Conservation (phyloP, 495 filamentous ascomycete genomes). For the Neurospora sp. region DNA sequence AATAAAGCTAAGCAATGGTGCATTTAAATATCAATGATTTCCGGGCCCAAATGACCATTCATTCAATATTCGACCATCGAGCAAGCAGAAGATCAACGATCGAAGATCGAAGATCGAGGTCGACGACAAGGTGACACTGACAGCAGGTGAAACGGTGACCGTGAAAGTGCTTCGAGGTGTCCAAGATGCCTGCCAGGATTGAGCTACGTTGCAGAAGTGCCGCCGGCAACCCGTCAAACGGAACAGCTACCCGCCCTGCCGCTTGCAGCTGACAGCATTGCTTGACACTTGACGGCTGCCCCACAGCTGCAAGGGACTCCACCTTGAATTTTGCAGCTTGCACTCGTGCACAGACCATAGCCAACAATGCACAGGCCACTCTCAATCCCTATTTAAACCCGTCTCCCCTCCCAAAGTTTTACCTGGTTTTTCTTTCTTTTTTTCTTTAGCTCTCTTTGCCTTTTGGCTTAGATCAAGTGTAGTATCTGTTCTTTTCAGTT, state of each 20-base stretch:
- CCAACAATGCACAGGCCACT: too few species aligned
- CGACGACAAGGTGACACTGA: neutral
- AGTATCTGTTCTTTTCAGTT: conserved; percentile 99
- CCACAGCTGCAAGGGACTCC: neutral
- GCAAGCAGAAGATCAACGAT: neutral
- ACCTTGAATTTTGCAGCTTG: neutral
- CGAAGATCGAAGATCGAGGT: neutral
- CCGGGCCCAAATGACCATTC: neutral
- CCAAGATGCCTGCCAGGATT: neutral
- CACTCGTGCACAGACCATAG: conserved; percentile 11
- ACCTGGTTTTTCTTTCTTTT: conserved; percentile 12
- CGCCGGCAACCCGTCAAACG: neutral
- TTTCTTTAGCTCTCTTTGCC: conserved; percentile 35
- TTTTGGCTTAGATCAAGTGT: conserved; percentile 97
- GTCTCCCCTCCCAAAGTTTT: neutral
- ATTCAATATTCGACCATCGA: neutral
- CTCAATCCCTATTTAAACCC: neutral
- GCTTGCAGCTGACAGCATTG: too few species aligned
- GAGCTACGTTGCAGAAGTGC: neutral
- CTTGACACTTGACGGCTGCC: neutral
- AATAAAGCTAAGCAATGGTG: too few species aligned
- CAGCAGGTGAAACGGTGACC: neutral
- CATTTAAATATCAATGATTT: neutral
- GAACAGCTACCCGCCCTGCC: neutral
- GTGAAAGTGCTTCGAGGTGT: neutral